Conservation (phyloP, 139 green algal species). For the Zygnema cylindricum region DNA sequence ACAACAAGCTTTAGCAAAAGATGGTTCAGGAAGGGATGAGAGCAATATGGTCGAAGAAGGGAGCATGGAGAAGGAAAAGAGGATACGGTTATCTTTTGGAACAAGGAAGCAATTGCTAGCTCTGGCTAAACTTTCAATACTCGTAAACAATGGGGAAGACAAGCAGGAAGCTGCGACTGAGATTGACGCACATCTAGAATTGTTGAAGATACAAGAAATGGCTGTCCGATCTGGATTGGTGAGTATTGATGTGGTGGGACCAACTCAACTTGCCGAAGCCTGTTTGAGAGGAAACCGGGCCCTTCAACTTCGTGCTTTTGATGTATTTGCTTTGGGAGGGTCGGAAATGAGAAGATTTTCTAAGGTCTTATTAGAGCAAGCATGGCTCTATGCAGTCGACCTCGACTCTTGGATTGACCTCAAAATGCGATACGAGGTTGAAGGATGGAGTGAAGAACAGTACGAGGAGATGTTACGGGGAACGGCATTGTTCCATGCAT, state of each 20-base stretch:
- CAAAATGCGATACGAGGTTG: background rate
- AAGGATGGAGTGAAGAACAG: constrained; percentile 8
- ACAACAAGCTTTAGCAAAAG: background rate
- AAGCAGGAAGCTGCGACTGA: background rate
- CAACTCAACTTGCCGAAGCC: background rate
- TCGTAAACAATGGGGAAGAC: background rate
- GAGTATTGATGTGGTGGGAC: background rate
- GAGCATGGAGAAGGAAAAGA: background rate
- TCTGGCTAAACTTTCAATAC: background rate
- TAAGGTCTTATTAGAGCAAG: background rate
- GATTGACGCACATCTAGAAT: background rate
- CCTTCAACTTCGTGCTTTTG: background rate
- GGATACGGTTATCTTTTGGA: background rate
- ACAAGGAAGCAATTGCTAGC: background rate
- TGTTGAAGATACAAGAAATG: constrained; percentile 11
- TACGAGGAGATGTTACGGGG: constrained; percentile 1
- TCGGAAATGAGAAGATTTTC: background rate
- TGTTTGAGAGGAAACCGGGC: background rate
- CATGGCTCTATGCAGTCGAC: background rate
- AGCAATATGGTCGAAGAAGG: background rate
- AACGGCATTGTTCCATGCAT: background rate
- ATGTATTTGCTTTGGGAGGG: background rate
- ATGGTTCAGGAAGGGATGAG: background rate
- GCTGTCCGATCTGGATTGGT: background rate
- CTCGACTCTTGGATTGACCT: background rate